phyloP scores from a whole-genome alignment of 140 eudicot species.

The Ambrosia hybrid region DNA sequence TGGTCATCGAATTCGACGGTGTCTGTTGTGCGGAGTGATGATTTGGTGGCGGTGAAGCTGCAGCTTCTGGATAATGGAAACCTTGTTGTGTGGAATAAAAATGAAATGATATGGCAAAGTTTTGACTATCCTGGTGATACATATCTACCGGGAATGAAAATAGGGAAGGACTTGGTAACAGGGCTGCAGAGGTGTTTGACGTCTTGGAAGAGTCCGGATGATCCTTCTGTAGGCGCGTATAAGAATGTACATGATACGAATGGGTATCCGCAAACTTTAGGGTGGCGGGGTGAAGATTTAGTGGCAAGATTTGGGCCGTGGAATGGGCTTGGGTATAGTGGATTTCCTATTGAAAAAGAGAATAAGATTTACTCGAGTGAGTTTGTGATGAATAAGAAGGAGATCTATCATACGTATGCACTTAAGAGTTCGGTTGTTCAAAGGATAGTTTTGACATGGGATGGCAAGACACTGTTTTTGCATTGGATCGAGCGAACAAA shows the following conservation, averaged over 20 bases:
- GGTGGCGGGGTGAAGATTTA: background rate
- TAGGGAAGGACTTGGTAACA: conserved; percentile 17
- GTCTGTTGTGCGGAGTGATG: background rate
- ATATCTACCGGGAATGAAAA: conserved; percentile 18
- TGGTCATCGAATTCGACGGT: conserved; percentile 29
- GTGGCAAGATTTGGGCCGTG: conserved; percentile 27
- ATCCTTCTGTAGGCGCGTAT: conserved; percentile 13
- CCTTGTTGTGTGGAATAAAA: conserved; percentile 16
- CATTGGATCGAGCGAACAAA: conserved; percentile 22
- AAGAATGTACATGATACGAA: background rate
- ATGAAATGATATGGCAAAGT: conserved; percentile 25
- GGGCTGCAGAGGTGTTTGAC: conserved; percentile 2
- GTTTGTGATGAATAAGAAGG: conserved; percentile 27
- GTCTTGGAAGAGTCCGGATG: conserved; percentile 19
- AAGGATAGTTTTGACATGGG: conserved; percentile 14
- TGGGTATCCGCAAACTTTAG: conserved; percentile 23
- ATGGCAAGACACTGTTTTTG: conserved; percentile 8
- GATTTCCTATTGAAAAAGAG: conserved; percentile 14
- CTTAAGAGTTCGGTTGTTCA: conserved; percentile 20
- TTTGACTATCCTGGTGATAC: conserved; percentile 27
- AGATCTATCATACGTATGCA: conserved; percentile 13
- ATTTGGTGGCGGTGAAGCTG: background rate
- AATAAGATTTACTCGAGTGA: conserved; percentile 1
- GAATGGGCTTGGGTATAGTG: conserved; percentile 25
- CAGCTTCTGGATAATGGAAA: conserved; percentile 32